These are phyloP conservation scores for Acrocalymma vagum DNA, from an alignment of 2,329 filamentous ascomycete genomes.

Conservation along the genomic window DNA sequence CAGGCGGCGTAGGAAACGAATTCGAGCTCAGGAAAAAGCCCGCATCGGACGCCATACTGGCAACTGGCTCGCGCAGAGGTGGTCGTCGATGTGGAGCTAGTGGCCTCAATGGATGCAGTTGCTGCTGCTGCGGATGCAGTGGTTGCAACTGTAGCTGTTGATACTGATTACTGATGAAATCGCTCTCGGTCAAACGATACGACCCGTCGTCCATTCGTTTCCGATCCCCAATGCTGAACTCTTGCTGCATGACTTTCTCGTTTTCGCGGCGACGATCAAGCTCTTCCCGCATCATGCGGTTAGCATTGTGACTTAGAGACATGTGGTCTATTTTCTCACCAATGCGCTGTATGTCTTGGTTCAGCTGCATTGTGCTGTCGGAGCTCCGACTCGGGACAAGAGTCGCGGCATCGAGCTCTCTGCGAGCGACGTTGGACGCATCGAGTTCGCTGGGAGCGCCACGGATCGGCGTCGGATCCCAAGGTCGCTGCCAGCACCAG, in stretches of 20 bases:
- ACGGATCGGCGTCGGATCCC: constrained; percentile 30
- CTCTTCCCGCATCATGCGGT: constrained; percentile 17
- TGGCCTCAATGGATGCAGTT: too few species aligned
- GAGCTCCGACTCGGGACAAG: too few species aligned
- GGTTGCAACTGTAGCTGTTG: constrained; percentile 3
- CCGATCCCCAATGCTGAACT: constrained; percentile 27
- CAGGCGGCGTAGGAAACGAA: too few species aligned
- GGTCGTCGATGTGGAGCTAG: too few species aligned
- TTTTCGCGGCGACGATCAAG: constrained; percentile 34
- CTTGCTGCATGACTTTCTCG: constrained; percentile 36
- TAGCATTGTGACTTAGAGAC: constrained; percentile 20
- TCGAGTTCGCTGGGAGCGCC: constrained; percentile 42
- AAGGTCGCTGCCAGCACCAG: constrained; percentile 48
- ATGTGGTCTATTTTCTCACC: constrained; percentile 43
- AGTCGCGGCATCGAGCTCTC: constrained; percentile 29
- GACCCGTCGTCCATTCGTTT: constrained; percentile 25
- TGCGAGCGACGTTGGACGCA: constrained; percentile 9
- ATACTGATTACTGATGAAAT: constrained; percentile 11
- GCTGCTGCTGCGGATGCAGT: constrained; percentile 2
- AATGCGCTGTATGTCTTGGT: constrained; percentile 39
- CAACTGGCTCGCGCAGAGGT: too few species aligned
- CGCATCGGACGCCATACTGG: too few species aligned
- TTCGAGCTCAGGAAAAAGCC: too few species aligned
- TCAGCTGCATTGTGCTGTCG: constrained; percentile 24
- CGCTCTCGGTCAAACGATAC: constrained; percentile 25